Evolutionary conservation across 345 rosid genomes (phyloP).

Genomic region (Salix viminalis): DNA sequence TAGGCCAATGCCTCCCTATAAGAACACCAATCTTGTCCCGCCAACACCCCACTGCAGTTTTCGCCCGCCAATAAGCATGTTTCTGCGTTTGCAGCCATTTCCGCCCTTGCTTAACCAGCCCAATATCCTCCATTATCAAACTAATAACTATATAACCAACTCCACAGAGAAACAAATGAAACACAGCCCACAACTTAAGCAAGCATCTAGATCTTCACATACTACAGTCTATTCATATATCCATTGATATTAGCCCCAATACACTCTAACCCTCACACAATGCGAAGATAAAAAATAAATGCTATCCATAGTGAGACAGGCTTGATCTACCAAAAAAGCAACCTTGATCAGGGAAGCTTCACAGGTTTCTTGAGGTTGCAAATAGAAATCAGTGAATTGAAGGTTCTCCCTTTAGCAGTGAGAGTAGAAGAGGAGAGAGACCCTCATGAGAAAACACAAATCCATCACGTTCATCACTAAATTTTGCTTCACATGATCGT

Average conservation of each 20-base stretch:
- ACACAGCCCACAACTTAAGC: background rate
- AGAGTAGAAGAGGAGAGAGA: background rate
- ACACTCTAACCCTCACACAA: background rate
- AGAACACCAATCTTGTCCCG: conserved; percentile 52
- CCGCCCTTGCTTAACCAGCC: conserved; percentile 81
- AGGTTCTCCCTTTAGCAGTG: background rate
- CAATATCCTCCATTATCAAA: conserved; percentile 74
- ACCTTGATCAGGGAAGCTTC: background rate
- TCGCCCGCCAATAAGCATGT: conserved; percentile 38
- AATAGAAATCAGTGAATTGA: background rate
- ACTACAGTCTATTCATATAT: background rate
- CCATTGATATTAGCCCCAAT: background rate
- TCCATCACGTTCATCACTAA: background rate
- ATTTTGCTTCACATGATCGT: background rate
- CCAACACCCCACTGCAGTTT: conserved; percentile 34
- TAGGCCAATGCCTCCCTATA: conserved; percentile 86
- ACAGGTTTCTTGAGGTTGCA: background rate
- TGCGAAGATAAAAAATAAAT: background rate
- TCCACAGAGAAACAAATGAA: background rate
- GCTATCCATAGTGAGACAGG: conserved; percentile 5
- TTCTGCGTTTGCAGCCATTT: conserved; percentile 83
- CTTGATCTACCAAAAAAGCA: background rate
- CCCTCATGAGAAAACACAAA: background rate
- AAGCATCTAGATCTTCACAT: background rate
- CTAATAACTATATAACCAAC: background rate